A percentile compares a stretch with the other conserved stretches of the same genome.
Evolutionary conservation across 345 rosid species (phyloP).

Genomic region (Brassica cretica): DNA sequence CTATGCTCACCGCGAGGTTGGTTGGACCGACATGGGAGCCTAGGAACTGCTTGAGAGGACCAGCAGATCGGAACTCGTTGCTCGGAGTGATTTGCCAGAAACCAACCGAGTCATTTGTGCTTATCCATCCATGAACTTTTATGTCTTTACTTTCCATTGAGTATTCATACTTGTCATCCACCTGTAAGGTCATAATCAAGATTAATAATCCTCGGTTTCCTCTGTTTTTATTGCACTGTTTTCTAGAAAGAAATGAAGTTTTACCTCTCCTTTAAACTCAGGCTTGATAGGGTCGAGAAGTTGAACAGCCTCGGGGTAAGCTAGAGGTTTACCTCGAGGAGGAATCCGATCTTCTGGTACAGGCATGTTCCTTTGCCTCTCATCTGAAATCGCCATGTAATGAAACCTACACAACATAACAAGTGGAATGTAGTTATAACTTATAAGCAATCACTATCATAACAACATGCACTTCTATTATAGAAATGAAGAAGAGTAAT

Average conservation of each 20-base stretch:
- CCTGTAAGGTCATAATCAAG: conserved; percentile 42
- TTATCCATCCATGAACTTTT: conserved; percentile 88
- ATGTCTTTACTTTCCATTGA: conserved; percentile 66
- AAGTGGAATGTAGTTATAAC: background rate
- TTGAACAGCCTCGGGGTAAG: conserved; percentile 79
- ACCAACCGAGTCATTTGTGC: conserved; percentile 62
- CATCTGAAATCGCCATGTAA: conserved; percentile 79
- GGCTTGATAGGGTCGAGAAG: conserved; percentile 71
- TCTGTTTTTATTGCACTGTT: background rate
- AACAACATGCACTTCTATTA: background rate
- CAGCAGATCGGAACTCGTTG: conserved; percentile 81
- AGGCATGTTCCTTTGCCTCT: conserved; percentile 86
- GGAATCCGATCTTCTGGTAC: conserved; percentile 77
- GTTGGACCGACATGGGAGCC: conserved; percentile 87
- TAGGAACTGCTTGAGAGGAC: conserved; percentile 79
- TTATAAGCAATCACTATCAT: background rate
- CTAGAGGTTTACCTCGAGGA: conserved; percentile 60
- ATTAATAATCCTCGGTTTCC: conserved; percentile 19
- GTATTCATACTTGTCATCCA: conserved; percentile 90
- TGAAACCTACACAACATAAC: conserved; percentile 57
- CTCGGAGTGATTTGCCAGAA: conserved; percentile 99
- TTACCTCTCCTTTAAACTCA: conserved; percentile 80
- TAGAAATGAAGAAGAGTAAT: background rate
- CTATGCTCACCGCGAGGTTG: conserved; percentile 66
- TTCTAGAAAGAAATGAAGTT: background rate